A percentile compares a stretch with the other conserved stretches of the same genome.
Evolutionary conservation across 2,329 filamentous ascomycete genomes (phyloP).

Genomic region (Stachybotrys elegans): DNA sequence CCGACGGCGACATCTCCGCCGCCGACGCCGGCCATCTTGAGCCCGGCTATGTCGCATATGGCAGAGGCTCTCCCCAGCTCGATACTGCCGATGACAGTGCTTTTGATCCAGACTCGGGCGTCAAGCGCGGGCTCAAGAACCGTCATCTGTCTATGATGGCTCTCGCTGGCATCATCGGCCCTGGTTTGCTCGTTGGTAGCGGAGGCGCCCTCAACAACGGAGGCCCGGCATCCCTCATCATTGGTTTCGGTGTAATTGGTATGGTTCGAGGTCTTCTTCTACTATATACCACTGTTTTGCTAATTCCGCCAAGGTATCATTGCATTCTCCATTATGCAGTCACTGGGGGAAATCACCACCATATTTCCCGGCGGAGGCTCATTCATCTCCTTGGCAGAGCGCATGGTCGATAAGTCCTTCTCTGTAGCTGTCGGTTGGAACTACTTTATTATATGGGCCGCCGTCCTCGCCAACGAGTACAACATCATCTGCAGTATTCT

Average conservation of each 20-base stretch:
- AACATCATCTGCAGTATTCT: slow-evolving; percentile 64
- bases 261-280: slow-evolving; percentile 9
- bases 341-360: slow-evolving; percentile 68
- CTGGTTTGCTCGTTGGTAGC: slow-evolving; percentile 66
- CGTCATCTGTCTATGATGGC: slow-evolving; percentile 64
- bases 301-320: slow-evolving; percentile 41
- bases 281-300: background rate
- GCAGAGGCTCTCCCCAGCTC: slow-evolving; percentile 9
- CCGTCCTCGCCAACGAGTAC: slow-evolving; percentile 65
- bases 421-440: slow-evolving; percentile 67
- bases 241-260: slow-evolving; percentile 67
- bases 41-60: slow-evolving; percentile 17
- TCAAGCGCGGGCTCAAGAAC: slow-evolving; percentile 65
- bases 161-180: slow-evolving; percentile 59
- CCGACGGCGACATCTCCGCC: slow-evolving; percentile 12
- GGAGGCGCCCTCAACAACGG: slow-evolving; percentile 64
- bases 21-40: slow-evolving; percentile 12
- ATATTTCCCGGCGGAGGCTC: slow-evolving; percentile 66
- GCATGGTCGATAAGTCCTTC: slow-evolving; percentile 67
- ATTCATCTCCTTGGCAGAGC: slow-evolving; percentile 65
- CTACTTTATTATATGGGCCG: slow-evolving; percentile 64
- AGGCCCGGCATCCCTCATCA: slow-evolving; percentile 66
- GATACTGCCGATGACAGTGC: slow-evolving; percentile 28
- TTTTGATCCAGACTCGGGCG: slow-evolving; percentile 58
- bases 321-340: slow-evolving; percentile 65